Conservation (phyloP, 2,329 filamentous ascomycete genomes). For the Fusarium palustre region DNA sequence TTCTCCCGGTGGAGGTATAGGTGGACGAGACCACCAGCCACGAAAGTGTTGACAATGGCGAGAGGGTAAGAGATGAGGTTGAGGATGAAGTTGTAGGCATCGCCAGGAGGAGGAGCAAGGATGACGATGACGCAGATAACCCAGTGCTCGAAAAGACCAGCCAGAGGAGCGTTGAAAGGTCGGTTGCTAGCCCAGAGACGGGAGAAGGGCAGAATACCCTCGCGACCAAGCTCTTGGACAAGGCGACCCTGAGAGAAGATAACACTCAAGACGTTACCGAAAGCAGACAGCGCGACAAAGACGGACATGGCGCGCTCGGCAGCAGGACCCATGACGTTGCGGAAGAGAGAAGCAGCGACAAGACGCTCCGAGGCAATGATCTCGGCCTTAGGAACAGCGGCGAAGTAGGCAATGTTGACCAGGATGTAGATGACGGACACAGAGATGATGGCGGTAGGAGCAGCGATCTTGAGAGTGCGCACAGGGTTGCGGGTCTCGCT, state of each 20-base stretch:
- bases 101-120: slow-evolving; percentile 73
- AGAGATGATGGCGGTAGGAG: slow-evolving; percentile 67
- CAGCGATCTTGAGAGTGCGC: slow-evolving; percentile 73
- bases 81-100: slow-evolving; percentile 73
- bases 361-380: slow-evolving; percentile 64
- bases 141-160: slow-evolving; percentile 73
- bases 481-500: slow-evolving; percentile 75
- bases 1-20: slow-evolving; percentile 63
- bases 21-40: slow-evolving; percentile 64
- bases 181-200: slow-evolving; percentile 72
- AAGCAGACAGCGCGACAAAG: slow-evolving; percentile 75
- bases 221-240: slow-evolving; percentile 73
- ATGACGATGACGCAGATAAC: slow-evolving; percentile 73
- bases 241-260: slow-evolving; percentile 76
- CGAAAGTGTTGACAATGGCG: slow-evolving; percentile 67
- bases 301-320: slow-evolving; percentile 71
- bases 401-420: slow-evolving; percentile 75
- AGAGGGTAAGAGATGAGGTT: slow-evolving; percentile 75
- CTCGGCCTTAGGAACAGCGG: slow-evolving; percentile 65
- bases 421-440: slow-evolving; percentile 74
- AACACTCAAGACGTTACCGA: slow-evolving; percentile 74
- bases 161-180: slow-evolving; percentile 71
- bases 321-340: slow-evolving; percentile 64
- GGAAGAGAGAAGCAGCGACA: slow-evolving; percentile 66
- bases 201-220: slow-evolving; percentile 74